Base-by-base conservation (phyloP, 306 rosid species). In the Vigna reflexopilosa region DNA sequence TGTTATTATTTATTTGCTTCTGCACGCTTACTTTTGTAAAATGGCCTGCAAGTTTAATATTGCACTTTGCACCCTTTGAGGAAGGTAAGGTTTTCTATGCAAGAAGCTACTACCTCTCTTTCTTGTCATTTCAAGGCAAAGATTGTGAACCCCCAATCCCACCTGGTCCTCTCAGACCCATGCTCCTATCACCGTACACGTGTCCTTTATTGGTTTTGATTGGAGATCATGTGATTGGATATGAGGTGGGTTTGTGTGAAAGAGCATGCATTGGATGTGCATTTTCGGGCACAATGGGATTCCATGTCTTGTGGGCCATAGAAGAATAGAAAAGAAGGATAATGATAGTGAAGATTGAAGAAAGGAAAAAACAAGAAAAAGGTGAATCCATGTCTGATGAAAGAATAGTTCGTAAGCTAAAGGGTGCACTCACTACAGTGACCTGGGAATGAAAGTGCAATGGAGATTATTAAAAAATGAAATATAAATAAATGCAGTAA, bases 21-120 rank as follows among this genome's bases (percentile, higher is more conserved):
- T 76, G 96, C 88, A 87, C 91, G 88, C 91, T 73, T 74, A 77
- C 76, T 79, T 77, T 77, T 72, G 75, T 24, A 73, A 81, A 83
- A 36, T 72, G 87, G 86, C 86, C 86, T 72, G 73, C 83, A 16
- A 78, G 54, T 83, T 76, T 48, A 73, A 73, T 77, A 49, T 82
- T 34, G 45, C 24, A 59, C 55, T 83, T 85, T 84, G 84, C 79
- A 45, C 56, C 72, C 54, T 59, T 64, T 78, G 75, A 75, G 73
- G 76, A 70, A 69, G 45, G 71, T 12, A 67, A 47, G 48, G 62
- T 75, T 77, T 85, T 32, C 73, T 15, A 68, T 75, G 85, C 72
- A 75, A 34, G 51, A 34, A 20, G 9, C 42, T 40, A 45, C 64
- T 38, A 45, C 64, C 30, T 82, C 47, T 2, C 32, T 47, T 67